phyloP scores from a whole-genome alignment of 495 filamentous ascomycete species.

The Aspergillus sclerotioniger region DNA sequence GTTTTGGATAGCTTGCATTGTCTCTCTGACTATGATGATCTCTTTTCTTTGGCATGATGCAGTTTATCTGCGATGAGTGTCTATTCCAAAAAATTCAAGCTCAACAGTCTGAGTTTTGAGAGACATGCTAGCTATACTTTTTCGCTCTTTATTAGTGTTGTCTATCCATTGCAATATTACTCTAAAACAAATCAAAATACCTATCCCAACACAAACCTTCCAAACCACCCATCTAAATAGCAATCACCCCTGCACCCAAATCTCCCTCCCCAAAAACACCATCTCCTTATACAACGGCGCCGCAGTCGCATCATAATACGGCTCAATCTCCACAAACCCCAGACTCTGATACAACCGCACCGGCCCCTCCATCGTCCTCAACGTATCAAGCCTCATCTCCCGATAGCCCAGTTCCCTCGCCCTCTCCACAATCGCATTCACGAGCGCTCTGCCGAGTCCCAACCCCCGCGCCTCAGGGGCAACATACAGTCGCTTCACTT shows the following conservation, averaged over 20 bases:
- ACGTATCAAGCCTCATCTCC: conserved; percentile 58
- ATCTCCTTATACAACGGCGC: conserved; percentile 34
- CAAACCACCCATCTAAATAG: no score
- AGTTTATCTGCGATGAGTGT: conserved; percentile 23
- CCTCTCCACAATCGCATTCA: conserved; percentile 39
- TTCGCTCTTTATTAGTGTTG: background rate
- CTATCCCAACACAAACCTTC: no score
- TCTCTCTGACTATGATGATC: conserved; percentile 29
- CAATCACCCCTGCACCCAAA: no score
- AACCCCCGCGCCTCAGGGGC: conserved; percentile 42
- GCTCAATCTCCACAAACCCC: conserved; percentile 53
- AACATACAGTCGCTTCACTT: conserved; percentile 61
- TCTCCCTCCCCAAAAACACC: conserved; percentile 36
- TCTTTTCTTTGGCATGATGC: conserved; percentile 29
- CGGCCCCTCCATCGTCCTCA: conserved; percentile 54
- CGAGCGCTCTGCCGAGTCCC: conserved; percentile 47
- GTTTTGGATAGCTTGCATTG: conserved; percentile 1
- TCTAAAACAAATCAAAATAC: no score
- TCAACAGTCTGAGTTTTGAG: conserved; percentile 37
- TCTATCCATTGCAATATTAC: no score
- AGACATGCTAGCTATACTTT: conserved; percentile 1
- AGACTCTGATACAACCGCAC: conserved; percentile 46
- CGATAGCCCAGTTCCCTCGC: conserved; percentile 50
- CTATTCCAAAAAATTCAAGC: conserved; percentile 31
- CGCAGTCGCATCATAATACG: conserved; percentile 59